Evolutionary conservation across 1,139 yeast species (phyloP).

Genomic region (Hyphopichia pseudoburtonii): DNA sequence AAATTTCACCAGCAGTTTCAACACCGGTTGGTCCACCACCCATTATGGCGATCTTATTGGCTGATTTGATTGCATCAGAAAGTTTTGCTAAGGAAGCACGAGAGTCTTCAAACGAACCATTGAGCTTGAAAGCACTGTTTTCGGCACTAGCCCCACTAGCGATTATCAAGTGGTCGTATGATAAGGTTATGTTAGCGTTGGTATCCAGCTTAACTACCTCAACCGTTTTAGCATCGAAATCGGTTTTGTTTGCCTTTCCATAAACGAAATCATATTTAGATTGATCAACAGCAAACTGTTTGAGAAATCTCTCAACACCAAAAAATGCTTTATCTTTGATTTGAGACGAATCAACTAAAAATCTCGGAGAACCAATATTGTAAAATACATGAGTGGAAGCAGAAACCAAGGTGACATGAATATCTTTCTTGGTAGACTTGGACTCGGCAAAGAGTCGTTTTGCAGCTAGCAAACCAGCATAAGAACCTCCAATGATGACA

Average conservation of each 20-base stretch:
- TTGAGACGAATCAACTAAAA: constrained; percentile 24
- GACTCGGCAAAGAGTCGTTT: constrained; percentile 10
- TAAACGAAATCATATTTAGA: constrained; percentile 16
- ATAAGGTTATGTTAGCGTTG: constrained; percentile 2
- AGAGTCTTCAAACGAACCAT: constrained; percentile 16
- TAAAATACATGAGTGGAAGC: constrained; percentile 18
- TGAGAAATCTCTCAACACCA: constrained; percentile 17
- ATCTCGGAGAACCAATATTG: constrained; percentile 31
- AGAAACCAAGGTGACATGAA: constrained; percentile 18
- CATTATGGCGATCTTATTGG: constrained; percentile 29
- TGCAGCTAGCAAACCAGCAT: constrained; percentile 22
- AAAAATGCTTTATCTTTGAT: constrained; percentile 18
- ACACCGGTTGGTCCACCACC: constrained; percentile 48
- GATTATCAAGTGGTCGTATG: constrained; percentile 32
- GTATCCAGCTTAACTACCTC: background rate
- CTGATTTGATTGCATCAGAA: constrained; percentile 14
- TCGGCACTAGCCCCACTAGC: constrained; percentile 32
- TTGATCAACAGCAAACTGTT: too few species aligned
- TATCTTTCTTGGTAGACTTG: constrained; percentile 14
- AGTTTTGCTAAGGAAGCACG: constrained; percentile 15
- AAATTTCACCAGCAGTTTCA: constrained; percentile 38
- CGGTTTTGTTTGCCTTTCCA: constrained; percentile 23
- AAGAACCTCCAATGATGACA: constrained; percentile 30
- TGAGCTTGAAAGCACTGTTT: constrained; percentile 25
- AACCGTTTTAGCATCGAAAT: constrained; percentile 14